Evolutionary conservation across 257 asterid species (phyloP).

Genomic region (Solanum habrochaites): DNA sequence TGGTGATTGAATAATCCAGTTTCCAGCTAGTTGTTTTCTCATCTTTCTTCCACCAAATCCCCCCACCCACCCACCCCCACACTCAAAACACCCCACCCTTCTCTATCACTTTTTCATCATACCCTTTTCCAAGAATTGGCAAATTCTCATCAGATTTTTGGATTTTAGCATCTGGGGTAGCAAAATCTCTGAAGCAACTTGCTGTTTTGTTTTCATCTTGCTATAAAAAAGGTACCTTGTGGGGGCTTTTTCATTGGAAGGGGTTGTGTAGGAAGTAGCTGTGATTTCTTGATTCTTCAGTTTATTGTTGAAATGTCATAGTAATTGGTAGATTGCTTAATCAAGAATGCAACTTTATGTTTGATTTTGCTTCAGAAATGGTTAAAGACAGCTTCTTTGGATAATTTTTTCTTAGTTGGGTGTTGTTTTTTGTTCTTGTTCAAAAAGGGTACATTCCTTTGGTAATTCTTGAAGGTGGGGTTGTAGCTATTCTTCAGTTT

Average conservation of each 20-base stretch:
- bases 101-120: neutral
- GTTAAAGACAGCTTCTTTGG: neutral
- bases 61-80: neutral
- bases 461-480: neutral
- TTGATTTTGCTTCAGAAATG: neutral
- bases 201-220: neutral
- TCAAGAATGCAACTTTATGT: neutral
- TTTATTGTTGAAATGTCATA: neutral
- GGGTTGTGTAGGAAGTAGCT: neutral
- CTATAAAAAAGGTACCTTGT: neutral
- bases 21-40: neutral
- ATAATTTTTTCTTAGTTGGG: neutral
- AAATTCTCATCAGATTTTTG: conserved; percentile 13
- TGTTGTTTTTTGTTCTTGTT: neutral
- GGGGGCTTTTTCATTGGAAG: neutral
- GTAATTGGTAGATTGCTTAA: neutral
- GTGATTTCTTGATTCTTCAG: neutral
- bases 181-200: neutral
- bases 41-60: neutral
- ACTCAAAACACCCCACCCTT: neutral
- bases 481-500: neutral
- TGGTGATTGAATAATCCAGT: neutral
- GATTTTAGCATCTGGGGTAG: neutral
- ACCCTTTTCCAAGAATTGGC: conserved; percentile 16
- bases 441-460: neutral